Percentiles rank a stretch among this genome's conserved stretches.
Evolutionary conservation across 2,329 filamentous ascomycete genomes (phyloP).

Genomic region (Tolypocladium tundrense): DNA sequence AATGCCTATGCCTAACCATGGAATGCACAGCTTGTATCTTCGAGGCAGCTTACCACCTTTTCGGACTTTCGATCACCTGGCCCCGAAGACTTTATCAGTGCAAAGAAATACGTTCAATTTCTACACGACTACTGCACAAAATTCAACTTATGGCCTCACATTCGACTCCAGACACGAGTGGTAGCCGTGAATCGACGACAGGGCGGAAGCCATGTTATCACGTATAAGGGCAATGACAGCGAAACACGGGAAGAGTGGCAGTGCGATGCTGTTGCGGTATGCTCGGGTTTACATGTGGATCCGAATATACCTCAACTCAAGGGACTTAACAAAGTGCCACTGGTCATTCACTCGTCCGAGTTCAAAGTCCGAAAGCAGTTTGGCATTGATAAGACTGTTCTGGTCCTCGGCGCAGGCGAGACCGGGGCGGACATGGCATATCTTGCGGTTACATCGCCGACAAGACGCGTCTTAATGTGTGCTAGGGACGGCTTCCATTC

Average conservation of each 20-base stretch:
- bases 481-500: constrained; percentile 31
- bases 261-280: constrained; percentile 33
- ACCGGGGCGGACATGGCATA: constrained; percentile 31
- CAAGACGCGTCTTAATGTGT: constrained; percentile 28
- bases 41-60: constrained; percentile 36
- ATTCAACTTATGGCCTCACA: constrained; percentile 26
- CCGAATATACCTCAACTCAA: constrained; percentile 25
- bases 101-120: constrained; percentile 26
- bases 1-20: neutral
- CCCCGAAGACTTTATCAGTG: constrained; percentile 29
- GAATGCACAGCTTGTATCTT: constrained; percentile 26
- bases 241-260: constrained; percentile 11
- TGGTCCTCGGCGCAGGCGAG: constrained; percentile 32
- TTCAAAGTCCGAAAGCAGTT: constrained; percentile 30
- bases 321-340: constrained; percentile 23
- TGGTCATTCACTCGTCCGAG: constrained; percentile 31
- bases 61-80: constrained; percentile 30
- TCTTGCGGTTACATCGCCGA: constrained; percentile 29
- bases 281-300: constrained; percentile 29
- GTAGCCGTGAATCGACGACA: constrained; percentile 9
- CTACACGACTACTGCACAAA: constrained; percentile 26
- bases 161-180: constrained; percentile 21
- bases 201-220: constrained; percentile 3
- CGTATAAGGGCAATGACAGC: neutral
- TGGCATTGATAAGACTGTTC: constrained; percentile 24